Evolutionary conservation across 805 yeast genomes (phyloP).

Genomic region (Candida loeiensis): DNA sequence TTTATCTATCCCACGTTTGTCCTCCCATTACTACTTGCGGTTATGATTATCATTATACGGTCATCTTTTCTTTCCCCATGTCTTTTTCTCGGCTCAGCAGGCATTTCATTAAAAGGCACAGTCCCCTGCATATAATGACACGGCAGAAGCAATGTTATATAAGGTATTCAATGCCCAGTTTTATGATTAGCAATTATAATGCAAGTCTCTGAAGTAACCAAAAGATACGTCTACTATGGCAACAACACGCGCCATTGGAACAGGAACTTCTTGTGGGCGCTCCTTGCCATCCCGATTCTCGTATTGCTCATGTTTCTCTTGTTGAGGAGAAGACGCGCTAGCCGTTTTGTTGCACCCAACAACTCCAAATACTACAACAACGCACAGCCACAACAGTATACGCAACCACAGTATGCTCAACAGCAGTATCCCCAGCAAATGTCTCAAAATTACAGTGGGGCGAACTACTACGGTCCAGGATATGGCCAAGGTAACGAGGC

Average conservation of each 20-base stretch:
- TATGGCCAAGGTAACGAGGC: not conserved
- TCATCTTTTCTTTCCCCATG: too few species aligned
- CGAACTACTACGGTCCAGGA: slow-evolving; percentile 4
- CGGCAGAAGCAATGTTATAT: too few species aligned
- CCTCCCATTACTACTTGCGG: too few species aligned
- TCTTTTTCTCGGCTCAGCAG: too few species aligned
- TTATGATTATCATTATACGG: too few species aligned
- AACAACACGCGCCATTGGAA: slow-evolving; percentile 13
- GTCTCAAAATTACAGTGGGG: slow-evolving; percentile 11
- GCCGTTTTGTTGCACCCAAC: not conserved
- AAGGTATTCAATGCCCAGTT: too few species aligned
- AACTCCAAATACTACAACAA: slow-evolving; percentile 3
- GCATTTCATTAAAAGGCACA: too few species aligned
- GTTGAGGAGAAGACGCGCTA: slow-evolving; percentile 10
- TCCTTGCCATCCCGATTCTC: slow-evolving; percentile 12
- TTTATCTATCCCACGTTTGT: too few species aligned
- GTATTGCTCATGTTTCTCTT: slow-evolving; percentile 9
- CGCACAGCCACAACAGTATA: too few species aligned
- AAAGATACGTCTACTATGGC: slow-evolving; percentile 13
- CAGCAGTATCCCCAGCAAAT: slow-evolving; percentile 1
- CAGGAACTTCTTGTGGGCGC: slow-evolving; percentile 15
- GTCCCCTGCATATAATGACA: too few species aligned
- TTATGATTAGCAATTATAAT: not conserved
- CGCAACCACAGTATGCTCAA: too few species aligned
- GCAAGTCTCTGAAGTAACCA: slow-evolving; percentile 4